Evolutionary conservation across 2,329 filamentous ascomycete genomes (phyloP), one percentile per base, ranked within the genome.

Genomic region (Xylaria sp.): DNA sequence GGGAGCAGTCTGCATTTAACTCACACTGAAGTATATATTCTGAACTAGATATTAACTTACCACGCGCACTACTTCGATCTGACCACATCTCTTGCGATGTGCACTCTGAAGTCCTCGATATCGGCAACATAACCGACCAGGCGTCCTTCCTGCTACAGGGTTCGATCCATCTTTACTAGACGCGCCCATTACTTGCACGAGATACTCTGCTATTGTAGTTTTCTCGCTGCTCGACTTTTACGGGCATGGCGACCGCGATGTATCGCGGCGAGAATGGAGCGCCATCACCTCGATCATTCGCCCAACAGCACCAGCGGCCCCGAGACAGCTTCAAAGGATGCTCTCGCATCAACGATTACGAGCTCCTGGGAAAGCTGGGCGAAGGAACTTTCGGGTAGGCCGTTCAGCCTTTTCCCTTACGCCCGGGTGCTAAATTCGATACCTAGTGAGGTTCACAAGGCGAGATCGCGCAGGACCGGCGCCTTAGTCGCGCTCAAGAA

Each of bases 381-480:
- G 95, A 98, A 79, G 95, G 95, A 68, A 98, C 95, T 25, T 98
- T 98, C 81, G 95, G 95, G 90, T 92, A 73, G 88, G 76, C 56
- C 39, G 81, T 79, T 67, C 73, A 54, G 69, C 31, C 13, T 45
- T 17, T 15, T 62, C 51, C 17, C 25, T 7, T 77, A 74, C 20
- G 31, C 17, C 45, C 66, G 73, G 72, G 63, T 61, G 42, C 68
- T 73, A 61, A 71, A 47, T 39, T 38, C 61, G 33, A 20, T 22
- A 11, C 53, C 20, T 69, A 92, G 90, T 72, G 94, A 98, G 82
- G 96, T 98, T 44, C 93, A 97, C 79, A 96, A 95, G 76, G 96
- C 94, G 68, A 88, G 88, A 68, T 93, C 92, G 31, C 90, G 88
- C 74, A 91, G 87, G 75, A 92, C 89, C 1, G 91, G 92, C 61